Base-by-base conservation (phyloP, 306 rosid species). In the Herpetospermum pedunculosum region DNA sequence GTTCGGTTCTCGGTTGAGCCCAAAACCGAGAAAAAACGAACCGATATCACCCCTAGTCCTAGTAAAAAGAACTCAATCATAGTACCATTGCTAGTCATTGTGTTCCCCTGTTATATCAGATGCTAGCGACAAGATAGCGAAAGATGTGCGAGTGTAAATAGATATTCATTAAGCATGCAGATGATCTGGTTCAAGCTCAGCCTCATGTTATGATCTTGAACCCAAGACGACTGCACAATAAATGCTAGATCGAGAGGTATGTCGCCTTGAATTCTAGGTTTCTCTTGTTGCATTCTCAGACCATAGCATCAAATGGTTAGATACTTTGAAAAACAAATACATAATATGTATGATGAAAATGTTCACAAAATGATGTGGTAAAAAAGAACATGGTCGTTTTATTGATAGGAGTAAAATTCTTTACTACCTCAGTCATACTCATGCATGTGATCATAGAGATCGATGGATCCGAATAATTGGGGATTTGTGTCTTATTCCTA, bases 191-290 rank as follows among this genome's bases (percentile, higher is more conserved):
- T 86, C 83, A 90, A 92, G 72, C 89, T 89, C 0, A 95, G 98
- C 86, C 98, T 83, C 87, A 87, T 7, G 84, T 90, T 86, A 23
- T 96, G 81, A 78, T 90, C 98, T 82, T 92, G 96, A 25, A 92
- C 98, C 98, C 98, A 92, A 75, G 96, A 89, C 32, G 98, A 90
- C 67, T 92, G 98, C 64, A 92, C 87, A 79, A 92, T 77, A 68
- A 85, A 92, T 44, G 91, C 90, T 13, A 92, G 88, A 58, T 92
- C 95, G 6, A 91, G 86, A 58, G 96, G 82, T 76, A 89, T 77
- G 70, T 90, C 90, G 72, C 85, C 96, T 0, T 96, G 91, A 79
- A 92, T 76, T 70, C 18, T 70, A 11, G 98, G 98, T 88, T 96
- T 87, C 84, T 81, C 96, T 76, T 90, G 96, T 95, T 92, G 95